Evolutionary conservation across 306 rosid genomes (phyloP).

Genomic region (Vicia sativa): DNA sequence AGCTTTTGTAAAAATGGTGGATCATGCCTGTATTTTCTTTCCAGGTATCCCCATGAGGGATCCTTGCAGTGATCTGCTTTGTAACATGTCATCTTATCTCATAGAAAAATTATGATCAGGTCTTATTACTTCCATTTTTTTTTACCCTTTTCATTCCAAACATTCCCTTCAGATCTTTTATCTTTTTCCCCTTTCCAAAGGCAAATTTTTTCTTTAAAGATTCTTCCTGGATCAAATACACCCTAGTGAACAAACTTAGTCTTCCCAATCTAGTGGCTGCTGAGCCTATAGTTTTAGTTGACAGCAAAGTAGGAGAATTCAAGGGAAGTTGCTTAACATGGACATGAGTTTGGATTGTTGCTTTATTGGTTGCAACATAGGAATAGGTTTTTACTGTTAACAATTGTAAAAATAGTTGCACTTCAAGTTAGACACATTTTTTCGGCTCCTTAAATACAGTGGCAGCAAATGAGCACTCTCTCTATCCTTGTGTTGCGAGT

Average conservation of each 20-base stretch:
- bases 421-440: neutral
- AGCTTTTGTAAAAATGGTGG: constrained; percentile 62
- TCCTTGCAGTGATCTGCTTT: constrained; percentile 66
- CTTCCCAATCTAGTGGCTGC: constrained; percentile 20
- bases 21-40: constrained; percentile 52
- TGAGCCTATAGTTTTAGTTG: constrained; percentile 15
- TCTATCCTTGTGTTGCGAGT: neutral
- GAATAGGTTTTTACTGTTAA: constrained; percentile 25
- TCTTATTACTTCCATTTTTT: constrained; percentile 43
- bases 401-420: constrained; percentile 4
- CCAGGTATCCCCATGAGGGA: constrained; percentile 57
- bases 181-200: constrained; percentile 26
- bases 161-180: constrained; percentile 4
- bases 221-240: constrained; percentile 10
- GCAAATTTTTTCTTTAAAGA: constrained; percentile 33
- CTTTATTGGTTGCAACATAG: constrained; percentile 5
- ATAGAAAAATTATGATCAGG: constrained; percentile 56
- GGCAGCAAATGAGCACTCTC: neutral
- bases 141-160: neutral
- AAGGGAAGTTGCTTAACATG: constrained; percentile 22
- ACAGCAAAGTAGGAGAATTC: constrained; percentile 10
- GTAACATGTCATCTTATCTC: constrained; percentile 68
- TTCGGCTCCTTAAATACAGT: neutral
- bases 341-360: constrained; percentile 15
- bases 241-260: constrained; percentile 8